Conservation (phyloP, 345 rosid species). For the Camelina laxa region DNA sequence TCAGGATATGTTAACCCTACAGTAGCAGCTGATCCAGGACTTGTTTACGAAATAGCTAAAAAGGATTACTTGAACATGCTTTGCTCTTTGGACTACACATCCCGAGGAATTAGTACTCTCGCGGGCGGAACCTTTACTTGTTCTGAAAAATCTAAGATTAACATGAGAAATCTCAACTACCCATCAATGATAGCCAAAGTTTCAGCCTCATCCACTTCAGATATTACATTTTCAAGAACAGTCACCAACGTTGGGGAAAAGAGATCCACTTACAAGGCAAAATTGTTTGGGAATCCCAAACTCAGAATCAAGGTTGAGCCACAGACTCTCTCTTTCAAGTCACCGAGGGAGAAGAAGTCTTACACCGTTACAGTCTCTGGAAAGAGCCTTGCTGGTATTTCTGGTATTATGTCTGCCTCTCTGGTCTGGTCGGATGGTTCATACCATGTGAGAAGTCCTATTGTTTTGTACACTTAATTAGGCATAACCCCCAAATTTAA, state of each 20-base stretch:
- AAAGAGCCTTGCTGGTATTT: constrained; percentile 23
- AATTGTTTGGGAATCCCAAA: constrained; percentile 14
- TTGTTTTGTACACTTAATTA: constrained; percentile 28
- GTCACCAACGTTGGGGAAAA: constrained; percentile 47
- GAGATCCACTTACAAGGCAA: constrained; percentile 40
- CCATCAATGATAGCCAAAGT: constrained; percentile 49
- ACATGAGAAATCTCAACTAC: constrained; percentile 44
- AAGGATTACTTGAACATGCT: constrained; percentile 51
- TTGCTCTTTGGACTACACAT: constrained; percentile 40
- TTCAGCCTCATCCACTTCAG: constrained; percentile 6
- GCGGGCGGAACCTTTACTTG: constrained; percentile 43
- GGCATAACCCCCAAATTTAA: neutral
- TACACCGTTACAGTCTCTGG: constrained; percentile 38
- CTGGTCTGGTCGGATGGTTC: constrained; percentile 43
- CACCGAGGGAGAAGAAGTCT: constrained; percentile 32
- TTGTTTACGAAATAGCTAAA: constrained; percentile 45
- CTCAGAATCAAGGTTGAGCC: constrained; percentile 41
- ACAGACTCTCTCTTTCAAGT: constrained; percentile 31
- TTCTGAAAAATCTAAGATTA: constrained; percentile 12
- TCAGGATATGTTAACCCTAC: constrained; percentile 50
- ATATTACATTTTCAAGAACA: constrained; percentile 41
- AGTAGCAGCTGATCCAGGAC: constrained; percentile 49
- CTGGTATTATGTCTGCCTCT: constrained; percentile 32
- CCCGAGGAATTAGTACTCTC: constrained; percentile 14
- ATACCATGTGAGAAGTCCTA: constrained; percentile 41